Conservation (phyloP, 1,284 basidiomycete genomes). For the Irpex rosettiformis region DNA sequence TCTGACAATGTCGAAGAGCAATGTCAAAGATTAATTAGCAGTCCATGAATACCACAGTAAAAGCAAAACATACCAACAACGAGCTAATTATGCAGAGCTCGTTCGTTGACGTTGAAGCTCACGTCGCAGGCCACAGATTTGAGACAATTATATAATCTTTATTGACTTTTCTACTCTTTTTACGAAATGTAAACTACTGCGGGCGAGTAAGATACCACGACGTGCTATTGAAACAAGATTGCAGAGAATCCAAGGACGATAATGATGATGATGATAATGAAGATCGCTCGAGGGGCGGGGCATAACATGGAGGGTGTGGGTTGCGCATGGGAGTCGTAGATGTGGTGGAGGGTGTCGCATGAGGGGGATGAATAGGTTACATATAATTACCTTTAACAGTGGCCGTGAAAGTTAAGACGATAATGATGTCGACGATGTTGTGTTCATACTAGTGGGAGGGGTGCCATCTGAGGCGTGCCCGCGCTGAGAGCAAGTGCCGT, state of each 20-base stretch:
- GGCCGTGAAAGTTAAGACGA: neutral
- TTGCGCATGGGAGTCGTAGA: neutral
- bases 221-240: too few species aligned
- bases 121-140: too few species aligned
- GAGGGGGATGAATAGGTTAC: neutral
- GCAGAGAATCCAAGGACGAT: too few species aligned
- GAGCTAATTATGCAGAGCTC: too few species aligned
- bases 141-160: conserved; percentile 3
- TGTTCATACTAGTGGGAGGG: neutral
- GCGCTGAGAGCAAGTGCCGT: conserved; percentile 33
- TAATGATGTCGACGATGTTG: neutral
- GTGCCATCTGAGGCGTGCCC: neutral
- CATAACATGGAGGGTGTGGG: neutral
- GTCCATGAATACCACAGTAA: too few species aligned
- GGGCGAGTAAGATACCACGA: too few species aligned
- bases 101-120: too few species aligned
- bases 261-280: neutral
- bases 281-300: neutral
- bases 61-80: too few species aligned
- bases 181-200: neutral
- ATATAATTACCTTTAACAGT: neutral
- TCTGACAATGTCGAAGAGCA: too few species aligned
- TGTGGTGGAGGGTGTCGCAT: neutral
- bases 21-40: too few species aligned
- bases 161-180: neutral